Evolutionary conservation across 2,329 filamentous ascomycete species (phyloP), one percentile per base, ranked within the genome.

Genomic region (Colletotrichum lindemuthianum): DNA sequence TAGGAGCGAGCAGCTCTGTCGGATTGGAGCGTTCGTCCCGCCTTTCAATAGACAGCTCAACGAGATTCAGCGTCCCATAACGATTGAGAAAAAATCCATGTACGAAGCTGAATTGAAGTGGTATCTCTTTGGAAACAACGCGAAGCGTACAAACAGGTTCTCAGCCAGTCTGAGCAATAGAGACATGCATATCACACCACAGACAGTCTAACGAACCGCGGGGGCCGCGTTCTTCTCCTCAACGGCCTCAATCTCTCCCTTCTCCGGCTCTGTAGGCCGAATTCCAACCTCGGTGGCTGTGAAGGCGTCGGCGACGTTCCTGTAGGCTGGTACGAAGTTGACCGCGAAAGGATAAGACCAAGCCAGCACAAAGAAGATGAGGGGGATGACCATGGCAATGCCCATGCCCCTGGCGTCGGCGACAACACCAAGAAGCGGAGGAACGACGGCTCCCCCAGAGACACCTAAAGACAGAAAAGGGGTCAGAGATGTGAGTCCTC

Each of bases 391-490:
- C 86, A 92, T 90, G 6, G 88, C 86, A 43, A 85, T 77, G 0
- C 83, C 86, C 67, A 67, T 67, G 45, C 16, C 45, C 39, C 41
- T 54, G 3, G 88, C 90, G 45, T 83, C 77, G 64, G 90, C 87
- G 1, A 88, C 90, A 8, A 83, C 85, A 39, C 90, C 91, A 2
- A 90, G 85, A 37, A 94, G 80, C 0, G 92, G 89, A 1, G 92
- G 92, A 8, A 94, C 90, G 37, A 86, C 84, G 2, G 92, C 91
- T 61, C 92, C 92, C 12, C 92, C 91, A 13, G 85, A 82, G 1
- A 94, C 90, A 68, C 89, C 90, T 5, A 10, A 8, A 13, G 3
- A 82, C 89, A 2, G 93, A 88, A 74, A 87, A 90, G 5, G 34
- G 93, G 82, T 2, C 90, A 91, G 24, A 90, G 85, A 81, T 93